Conservation (phyloP, 208 protist genomes). For the Acanthamoeba triangularis region DNA sequence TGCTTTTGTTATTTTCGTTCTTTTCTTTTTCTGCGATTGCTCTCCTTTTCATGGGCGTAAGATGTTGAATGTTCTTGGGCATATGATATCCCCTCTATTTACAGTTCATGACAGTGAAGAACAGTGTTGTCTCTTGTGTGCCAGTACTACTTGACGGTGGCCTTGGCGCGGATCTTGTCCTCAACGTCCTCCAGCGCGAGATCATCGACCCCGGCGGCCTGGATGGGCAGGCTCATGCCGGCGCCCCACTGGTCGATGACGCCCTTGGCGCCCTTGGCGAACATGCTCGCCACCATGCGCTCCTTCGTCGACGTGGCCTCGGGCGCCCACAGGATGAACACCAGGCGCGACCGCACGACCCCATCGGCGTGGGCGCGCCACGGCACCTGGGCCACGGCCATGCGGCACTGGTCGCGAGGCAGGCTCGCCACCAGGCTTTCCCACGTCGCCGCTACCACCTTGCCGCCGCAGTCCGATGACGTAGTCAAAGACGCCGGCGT, state of each 20-base stretch:
- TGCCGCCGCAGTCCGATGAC: background rate
- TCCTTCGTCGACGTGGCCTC: slow-evolving; percentile 11
- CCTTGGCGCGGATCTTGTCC: too few species aligned
- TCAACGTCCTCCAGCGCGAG: too few species aligned
- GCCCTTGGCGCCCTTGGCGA: background rate
- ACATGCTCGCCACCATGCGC: slow-evolving; percentile 36
- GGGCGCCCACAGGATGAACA: slow-evolving; percentile 38
- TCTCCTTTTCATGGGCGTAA: too few species aligned
- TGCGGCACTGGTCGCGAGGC: background rate
- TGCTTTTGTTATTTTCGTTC: too few species aligned
- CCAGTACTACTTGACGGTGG: too few species aligned
- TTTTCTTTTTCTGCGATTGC: too few species aligned
- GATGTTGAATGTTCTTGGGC: too few species aligned
- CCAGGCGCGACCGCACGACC: background rate
- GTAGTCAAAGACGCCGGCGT: background rate
- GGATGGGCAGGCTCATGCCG: too few species aligned
- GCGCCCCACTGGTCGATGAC: background rate
- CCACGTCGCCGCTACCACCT: background rate
- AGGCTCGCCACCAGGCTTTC: background rate
- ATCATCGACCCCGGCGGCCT: too few species aligned
- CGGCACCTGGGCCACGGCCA: background rate
- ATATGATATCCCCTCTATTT: too few species aligned
- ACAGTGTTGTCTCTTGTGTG: too few species aligned
- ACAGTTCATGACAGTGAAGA: too few species aligned
- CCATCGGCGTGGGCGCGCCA: background rate